Conservation (phyloP, 208 protist genomes). For the Phytomonas francai region DNA sequence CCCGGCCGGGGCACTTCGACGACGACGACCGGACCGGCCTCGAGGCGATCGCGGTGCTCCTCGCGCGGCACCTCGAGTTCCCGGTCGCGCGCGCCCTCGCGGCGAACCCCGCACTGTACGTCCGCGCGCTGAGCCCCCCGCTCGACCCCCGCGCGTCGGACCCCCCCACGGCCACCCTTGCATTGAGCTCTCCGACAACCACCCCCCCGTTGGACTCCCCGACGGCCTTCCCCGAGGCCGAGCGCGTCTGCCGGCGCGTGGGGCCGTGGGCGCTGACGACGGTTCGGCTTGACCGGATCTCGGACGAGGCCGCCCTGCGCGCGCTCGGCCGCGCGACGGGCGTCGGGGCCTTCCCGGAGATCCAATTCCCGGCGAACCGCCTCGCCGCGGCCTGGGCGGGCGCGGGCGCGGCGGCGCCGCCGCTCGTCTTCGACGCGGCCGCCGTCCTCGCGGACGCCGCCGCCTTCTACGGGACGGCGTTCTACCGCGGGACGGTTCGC, state of each 20-base stretch:
- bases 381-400: constrained; percentile 25
- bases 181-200: not conserved
- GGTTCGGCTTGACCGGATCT: constrained; percentile 54
- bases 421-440: constrained; percentile 44
- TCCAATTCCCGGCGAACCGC: constrained; percentile 59
- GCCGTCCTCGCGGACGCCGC: constrained; percentile 40
- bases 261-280: constrained; percentile 49
- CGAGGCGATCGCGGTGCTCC: constrained; percentile 44
- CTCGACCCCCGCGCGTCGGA: constrained; percentile 5
- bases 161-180: constrained; percentile 2
- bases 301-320: constrained; percentile 44
- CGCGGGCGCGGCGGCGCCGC: constrained; percentile 6
- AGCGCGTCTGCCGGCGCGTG: constrained; percentile 20
- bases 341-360: constrained; percentile 60
- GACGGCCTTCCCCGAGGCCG: no score
- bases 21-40: constrained; percentile 52
- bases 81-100: constrained; percentile 43
- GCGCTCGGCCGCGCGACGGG: constrained; percentile 33
- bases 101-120: constrained; percentile 36
- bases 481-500: constrained; percentile 22
- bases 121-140: constrained; percentile 12
- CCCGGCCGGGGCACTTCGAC: constrained; percentile 42
- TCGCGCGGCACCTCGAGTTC: constrained; percentile 51
- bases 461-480: constrained; percentile 47
- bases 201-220: no score